These are phyloP conservation scores for Mycena capillaripes DNA, from an alignment of 768 basidiomycete species.

Conservation along the genomic window DNA sequence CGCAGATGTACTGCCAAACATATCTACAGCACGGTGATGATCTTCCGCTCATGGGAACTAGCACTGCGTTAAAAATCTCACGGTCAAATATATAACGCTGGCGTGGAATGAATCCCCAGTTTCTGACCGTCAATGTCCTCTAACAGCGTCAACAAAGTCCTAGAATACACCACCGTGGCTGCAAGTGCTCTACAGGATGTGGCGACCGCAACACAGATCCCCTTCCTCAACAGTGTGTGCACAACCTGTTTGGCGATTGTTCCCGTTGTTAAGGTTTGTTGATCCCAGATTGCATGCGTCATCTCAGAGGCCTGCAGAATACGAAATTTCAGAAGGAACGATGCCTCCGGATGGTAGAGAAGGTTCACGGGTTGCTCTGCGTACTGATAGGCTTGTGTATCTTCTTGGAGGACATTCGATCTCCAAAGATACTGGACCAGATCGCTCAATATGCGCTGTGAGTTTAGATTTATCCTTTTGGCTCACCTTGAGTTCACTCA, in stretches of 20 bases:
- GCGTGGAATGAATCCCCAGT: no score
- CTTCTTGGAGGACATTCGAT: neutral
- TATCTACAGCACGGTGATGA: no score
- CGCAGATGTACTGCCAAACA: no score
- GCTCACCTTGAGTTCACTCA: no score
- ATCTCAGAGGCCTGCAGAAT: neutral
- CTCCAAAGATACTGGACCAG: neutral
- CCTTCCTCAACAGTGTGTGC: conserved; percentile 7
- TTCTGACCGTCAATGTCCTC: no score
- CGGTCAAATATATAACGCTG: no score
- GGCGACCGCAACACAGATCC: neutral
- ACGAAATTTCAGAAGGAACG: conserved; percentile 3
- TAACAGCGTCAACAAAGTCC: neutral
- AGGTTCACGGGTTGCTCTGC: conserved; percentile 1
- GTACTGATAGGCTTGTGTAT: neutral
- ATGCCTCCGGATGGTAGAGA: neutral
- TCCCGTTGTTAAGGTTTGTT: neutral
- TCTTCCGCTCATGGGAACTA: no score
- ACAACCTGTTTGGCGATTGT: neutral
- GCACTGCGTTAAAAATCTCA: no score
- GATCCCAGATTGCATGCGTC: no score
- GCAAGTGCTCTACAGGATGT: conserved; percentile 7
- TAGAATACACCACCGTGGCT: neutral
- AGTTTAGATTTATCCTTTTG: neutral
- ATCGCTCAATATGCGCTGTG: conserved; percentile 5